Evolutionary conservation across 495 filamentous ascomycete genomes (phyloP).

Genomic region (Staphylotrichum longicolle): DNA sequence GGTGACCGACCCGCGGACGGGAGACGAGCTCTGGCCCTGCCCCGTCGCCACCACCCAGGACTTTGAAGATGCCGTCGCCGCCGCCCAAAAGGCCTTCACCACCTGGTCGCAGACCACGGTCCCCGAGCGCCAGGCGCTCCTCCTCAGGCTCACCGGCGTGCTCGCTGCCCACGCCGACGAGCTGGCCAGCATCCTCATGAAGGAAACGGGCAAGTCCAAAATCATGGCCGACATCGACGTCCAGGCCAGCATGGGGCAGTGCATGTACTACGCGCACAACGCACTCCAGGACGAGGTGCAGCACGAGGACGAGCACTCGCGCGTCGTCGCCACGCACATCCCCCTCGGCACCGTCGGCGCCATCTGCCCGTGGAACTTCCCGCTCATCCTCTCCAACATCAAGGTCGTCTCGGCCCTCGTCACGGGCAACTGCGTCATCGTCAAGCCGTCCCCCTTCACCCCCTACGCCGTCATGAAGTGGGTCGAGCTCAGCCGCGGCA

Average conservation of each 20-base stretch:
- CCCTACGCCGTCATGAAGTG: constrained; percentile 66
- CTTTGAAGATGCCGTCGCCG: constrained; percentile 51
- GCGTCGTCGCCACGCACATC: constrained; percentile 48
- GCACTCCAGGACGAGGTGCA: constrained; percentile 47
- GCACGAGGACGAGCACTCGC: constrained; percentile 49
- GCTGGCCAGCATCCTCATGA: constrained; percentile 39
- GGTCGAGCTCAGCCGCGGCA: constrained; percentile 56
- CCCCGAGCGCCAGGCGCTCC: constrained; percentile 51
- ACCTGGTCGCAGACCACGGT: constrained; percentile 43
- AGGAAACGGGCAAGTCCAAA: constrained; percentile 45
- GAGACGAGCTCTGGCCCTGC: constrained; percentile 46
- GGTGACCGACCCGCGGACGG: constrained; percentile 48
- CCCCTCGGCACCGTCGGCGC: constrained; percentile 55
- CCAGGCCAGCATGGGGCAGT: constrained; percentile 26
- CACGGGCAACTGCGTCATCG: constrained; percentile 61
- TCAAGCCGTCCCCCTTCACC: constrained; percentile 64
- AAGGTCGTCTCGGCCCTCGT: constrained; percentile 57
- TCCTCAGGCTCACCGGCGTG: constrained; percentile 51
- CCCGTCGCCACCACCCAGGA: constrained; percentile 45
- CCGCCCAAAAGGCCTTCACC: constrained; percentile 46
- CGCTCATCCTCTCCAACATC: constrained; percentile 53
- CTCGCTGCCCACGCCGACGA: constrained; percentile 38
- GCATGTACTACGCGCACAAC: constrained; percentile 33
- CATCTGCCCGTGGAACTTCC: constrained; percentile 66
- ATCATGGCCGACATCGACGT: constrained; percentile 33